Base-by-base conservation (phyloP, 192 early-diverging fungal genomes). In the Endogone sp. region DNA sequence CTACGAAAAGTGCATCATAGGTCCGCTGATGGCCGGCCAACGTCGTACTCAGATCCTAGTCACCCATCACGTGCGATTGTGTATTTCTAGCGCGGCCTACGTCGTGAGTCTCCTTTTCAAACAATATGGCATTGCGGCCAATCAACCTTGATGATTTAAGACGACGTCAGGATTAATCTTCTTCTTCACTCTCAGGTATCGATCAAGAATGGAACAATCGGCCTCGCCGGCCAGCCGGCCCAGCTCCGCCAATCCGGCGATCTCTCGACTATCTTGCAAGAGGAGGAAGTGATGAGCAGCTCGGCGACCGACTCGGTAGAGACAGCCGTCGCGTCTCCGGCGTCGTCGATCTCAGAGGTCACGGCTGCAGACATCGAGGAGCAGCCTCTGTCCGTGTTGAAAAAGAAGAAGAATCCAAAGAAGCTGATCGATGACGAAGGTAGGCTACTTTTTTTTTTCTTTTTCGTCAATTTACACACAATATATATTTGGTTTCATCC, bases 41-140 rank as follows among this genome's bases (percentile, higher is more conserved):
- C 37, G 37, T 6, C 83, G 94, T 10, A 99, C 97, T 2, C 68
- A 90, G 4, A 82, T 99, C 29, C 78, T 98, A n/a, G 94, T 95
- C 21, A 94, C 95, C 0, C 94, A 98, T 71, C 86, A 94, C 62
- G 84, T 91, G 21, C 63, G 84, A 16, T 71, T 86, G 24, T 90
- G 89, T 60, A 67, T 91, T 29, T 70, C 82, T 10, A 75, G 75
- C 31, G 86, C 85, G 32, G 70, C 69, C 13, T 83, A 85, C 63
- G 72, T 94, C 2, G 85, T 80, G 0, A 77, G 78, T n/a, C n/a
- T n/a, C 8, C 22, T 90, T 29, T 59, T 73, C 3, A 72, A 75
- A 27, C n/a, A n/a, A n/a, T n/a, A n/a, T n/a, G n/a, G n/a, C n/a
- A n/a, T n/a, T n/a, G n/a, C n/a, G n/a, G n/a, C n/a, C n/a, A n/a